A percentile compares a stretch with the other conserved stretches of the same genome.
These are phyloP conservation scores for Candida sanyaensis DNA, from an alignment of 1,139 yeast genomes.

Conservation along the genomic window DNA sequence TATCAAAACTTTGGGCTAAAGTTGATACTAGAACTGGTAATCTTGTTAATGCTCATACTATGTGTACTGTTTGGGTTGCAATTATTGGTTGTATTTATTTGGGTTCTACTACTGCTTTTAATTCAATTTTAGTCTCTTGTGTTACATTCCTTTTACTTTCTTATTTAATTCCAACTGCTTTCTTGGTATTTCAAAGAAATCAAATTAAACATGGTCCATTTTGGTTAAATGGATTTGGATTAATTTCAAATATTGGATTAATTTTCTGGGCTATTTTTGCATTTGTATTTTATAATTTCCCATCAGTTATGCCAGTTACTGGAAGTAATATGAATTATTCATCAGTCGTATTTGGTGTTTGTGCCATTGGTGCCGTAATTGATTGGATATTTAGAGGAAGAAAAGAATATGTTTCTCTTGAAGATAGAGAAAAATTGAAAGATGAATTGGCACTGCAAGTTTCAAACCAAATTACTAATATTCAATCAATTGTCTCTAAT, in stretches of 20 bases:
- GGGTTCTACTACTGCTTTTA: conserved; percentile 45
- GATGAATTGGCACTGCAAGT: conserved; percentile 28
- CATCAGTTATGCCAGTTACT: conserved; percentile 45
- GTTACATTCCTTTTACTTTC: conserved; percentile 37
- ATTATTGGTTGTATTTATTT: conserved; percentile 42
- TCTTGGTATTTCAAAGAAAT: conserved; percentile 36
- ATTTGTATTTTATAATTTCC: conserved; percentile 44
- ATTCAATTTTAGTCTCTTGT: conserved; percentile 41
- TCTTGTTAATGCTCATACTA: conserved; percentile 39
- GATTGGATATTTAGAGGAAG: conserved; percentile 45
- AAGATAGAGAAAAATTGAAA: conserved; percentile 25
- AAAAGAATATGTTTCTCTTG: conserved; percentile 27
- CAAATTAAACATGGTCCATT: conserved; percentile 43
- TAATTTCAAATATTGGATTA: conserved; percentile 8
- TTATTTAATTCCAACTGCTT: conserved; percentile 34
- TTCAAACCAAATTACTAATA: conserved; percentile 27
- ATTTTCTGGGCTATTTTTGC: conserved; percentile 44
- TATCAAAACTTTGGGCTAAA: conserved; percentile 34
- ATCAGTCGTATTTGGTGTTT: conserved; percentile 38
- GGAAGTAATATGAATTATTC: conserved; percentile 50
- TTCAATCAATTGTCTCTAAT: conserved; percentile 25
- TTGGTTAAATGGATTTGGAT: conserved; percentile 46
- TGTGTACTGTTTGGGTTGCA: conserved; percentile 38
- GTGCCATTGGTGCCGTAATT: conserved; percentile 30
- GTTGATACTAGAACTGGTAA: conserved; percentile 33